Base-by-base conservation (phyloP, 352 stramenopile species). In the Globisporangium alternatum region DNA sequence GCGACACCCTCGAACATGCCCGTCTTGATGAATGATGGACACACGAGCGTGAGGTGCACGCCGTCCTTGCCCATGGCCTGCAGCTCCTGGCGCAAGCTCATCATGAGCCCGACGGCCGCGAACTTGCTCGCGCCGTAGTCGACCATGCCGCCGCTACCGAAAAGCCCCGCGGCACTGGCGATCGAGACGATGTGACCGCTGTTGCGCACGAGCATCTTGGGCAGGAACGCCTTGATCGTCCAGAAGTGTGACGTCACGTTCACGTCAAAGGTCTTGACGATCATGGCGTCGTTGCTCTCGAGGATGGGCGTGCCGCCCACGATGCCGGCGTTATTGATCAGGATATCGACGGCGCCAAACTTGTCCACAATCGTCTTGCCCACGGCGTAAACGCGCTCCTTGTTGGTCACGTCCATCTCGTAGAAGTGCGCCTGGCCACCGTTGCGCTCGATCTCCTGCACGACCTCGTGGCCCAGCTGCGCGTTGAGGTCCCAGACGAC, bases 1-100 rank as follows among this genome's bases (percentile, higher is more conserved):
- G 39, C 65, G 12, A 86, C 80, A 8, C 80, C 80, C n/a, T 83
- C 64, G 35, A 89, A 89, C 80, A 89, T 89, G 9, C 80, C 80
- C 1, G 76, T 89, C 39, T 67, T 72, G 69, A 89, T 81, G 56
- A 80, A 84, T 10, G 75, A 76, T n/a, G 80, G 80, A 51, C 78
- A 89, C 45, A 85, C 69, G 31, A 88, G 61, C 10, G 80, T 84
- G 43, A 75, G 80, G 49, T 83, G 76, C 6, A 37, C 33, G 7
- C 33, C 33, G 33, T 9, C 10, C 33, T 37, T 68, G 10, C 68
- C 65, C 70, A 81, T 74, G 21, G 59, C 68, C 6, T 78, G 65
- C 31, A 88, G 69, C 60, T 89, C 80, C 60, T 86, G 69, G 9
- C 80, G 68, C 30, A 89, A 60, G 66, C 69, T 78, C 52, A 67